Evolutionary conservation across 2,329 filamentous ascomycete genomes (phyloP), one percentile per base, ranked within the genome.

Genomic region (Helotiales sp.): DNA sequence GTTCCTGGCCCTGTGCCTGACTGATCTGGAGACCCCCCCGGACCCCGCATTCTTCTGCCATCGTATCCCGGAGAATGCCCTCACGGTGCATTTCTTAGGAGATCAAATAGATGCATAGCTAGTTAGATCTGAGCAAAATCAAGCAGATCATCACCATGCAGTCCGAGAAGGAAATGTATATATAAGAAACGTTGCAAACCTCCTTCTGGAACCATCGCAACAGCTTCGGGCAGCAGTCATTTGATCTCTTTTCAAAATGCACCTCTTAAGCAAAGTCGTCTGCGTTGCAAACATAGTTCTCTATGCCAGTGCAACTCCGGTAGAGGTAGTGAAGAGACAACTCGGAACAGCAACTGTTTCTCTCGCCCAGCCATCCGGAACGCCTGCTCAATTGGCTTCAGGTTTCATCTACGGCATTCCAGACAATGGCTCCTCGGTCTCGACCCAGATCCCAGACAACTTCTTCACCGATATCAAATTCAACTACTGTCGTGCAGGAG

Each of bases 361-460:
- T 20, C n/a, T 55, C 22, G 52, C 28, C n/a, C 52, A 55, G 20
- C 28, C 52, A 13, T 55, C 52, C 28, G 75, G 60, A 50, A 45
- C 49, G 6, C 73, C 79, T 8, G 64, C 75, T 28, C 76, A 80
- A 40, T 70, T 79, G 30, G 81, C 79, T 7, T 78, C 80, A 2
- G 80, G 80, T 5, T 76, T 80, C 65, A 77, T 82, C 52, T 82
- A 82, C 67, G 81, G 80, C 17, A 78, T 81, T 37, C 79, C 78
- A 2, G 78, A 81, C 61, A 78, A 74, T 30, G 63, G 67, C 4
- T 55, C 52, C 3, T 55, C 52, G 15, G n/a, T 37, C 17, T 55
- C 52, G 15, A 73, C 75, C 40, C 77, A 79, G 55, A 80, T 83
- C 24, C 79, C 79, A 13, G 75, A 76, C 20, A 66, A 77, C 28